phyloP scores from a whole-genome alignment of 2,329 filamentous ascomycete genomes.

The Akanthomyces uredinophilus region DNA sequence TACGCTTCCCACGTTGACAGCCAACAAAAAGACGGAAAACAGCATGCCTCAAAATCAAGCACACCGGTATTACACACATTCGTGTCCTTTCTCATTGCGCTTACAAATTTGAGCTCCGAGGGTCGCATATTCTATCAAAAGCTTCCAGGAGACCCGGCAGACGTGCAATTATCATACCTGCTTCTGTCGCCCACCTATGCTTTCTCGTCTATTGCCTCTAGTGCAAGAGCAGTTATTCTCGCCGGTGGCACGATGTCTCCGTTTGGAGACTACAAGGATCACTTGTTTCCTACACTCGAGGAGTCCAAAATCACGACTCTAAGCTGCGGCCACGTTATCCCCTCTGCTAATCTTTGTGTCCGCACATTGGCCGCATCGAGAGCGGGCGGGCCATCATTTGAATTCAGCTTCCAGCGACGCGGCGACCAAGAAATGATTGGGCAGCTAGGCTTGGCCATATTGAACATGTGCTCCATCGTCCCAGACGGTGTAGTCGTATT shows the following conservation, averaged over 20 bases:
- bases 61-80: constrained; percentile 52
- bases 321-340: constrained; percentile 93
- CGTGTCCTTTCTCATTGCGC: constrained; percentile 63
- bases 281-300: constrained; percentile 74
- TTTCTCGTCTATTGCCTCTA: constrained; percentile 80
- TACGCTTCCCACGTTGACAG: constrained; percentile 65
- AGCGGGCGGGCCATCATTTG: constrained; percentile 52
- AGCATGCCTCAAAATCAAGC: constrained; percentile 22
- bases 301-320: constrained; percentile 65
- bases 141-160: constrained; percentile 28
- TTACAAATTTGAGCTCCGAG: constrained; percentile 79
- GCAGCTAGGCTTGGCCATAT: constrained; percentile 68
- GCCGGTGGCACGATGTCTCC: constrained; percentile 98
- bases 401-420: constrained; percentile 82
- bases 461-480: constrained; percentile 66
- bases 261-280: constrained; percentile 81
- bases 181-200: constrained; percentile 87
- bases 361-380: constrained; percentile 56
- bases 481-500: constrained; percentile 91
- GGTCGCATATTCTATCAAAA: constrained; percentile 62
- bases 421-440: constrained; percentile 63
- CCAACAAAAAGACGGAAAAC: constrained; percentile 31
- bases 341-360: constrained; percentile 72
- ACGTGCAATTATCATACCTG: constrained; percentile 71
- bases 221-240: constrained; percentile 80